These are phyloP conservation scores for Fraxinus floribunda DNA, from an alignment of 305 asterid genomes.

Conservation along the genomic window DNA sequence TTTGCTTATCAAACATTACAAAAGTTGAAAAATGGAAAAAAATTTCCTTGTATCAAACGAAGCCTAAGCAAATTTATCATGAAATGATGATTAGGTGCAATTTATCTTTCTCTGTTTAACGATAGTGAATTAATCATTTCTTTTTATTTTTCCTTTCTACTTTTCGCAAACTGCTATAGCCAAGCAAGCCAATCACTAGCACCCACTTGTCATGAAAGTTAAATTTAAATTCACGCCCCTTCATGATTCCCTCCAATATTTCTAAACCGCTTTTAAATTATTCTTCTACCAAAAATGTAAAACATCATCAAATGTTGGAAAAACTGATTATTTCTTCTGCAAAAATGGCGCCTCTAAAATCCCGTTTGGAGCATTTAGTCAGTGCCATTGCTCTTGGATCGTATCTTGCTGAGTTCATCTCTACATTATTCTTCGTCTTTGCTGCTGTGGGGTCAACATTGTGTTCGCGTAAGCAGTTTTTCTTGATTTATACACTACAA, in stretches of 20 bases:
- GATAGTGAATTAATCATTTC: background rate
- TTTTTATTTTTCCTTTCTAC: background rate
- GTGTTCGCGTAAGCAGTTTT: constrained; percentile 26
- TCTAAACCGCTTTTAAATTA: background rate
- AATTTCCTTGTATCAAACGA: too few relatives aligned
- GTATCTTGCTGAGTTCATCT: constrained; percentile 45
- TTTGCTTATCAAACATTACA: too few relatives aligned
- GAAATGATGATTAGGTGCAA: background rate
- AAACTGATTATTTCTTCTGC: background rate
- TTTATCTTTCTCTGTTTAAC: background rate
- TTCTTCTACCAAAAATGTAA: background rate
- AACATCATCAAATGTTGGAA: background rate
- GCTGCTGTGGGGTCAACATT: constrained; percentile 39
- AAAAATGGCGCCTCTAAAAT: constrained; percentile 36
- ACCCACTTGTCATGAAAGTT: background rate
- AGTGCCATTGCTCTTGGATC: constrained; percentile 39
- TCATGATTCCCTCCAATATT: background rate
- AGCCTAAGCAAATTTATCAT: background rate
- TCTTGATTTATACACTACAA: background rate
- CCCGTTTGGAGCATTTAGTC: constrained; percentile 36
- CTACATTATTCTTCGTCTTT: constrained; percentile 43
- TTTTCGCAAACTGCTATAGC: background rate
- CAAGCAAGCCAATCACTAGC: background rate
- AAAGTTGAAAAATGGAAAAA: too few relatives aligned
- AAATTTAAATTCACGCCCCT: background rate